Evolutionary conservation across 2,329 filamentous ascomycete species (phyloP).

Genomic region (Apiospora saccharicola): DNA sequence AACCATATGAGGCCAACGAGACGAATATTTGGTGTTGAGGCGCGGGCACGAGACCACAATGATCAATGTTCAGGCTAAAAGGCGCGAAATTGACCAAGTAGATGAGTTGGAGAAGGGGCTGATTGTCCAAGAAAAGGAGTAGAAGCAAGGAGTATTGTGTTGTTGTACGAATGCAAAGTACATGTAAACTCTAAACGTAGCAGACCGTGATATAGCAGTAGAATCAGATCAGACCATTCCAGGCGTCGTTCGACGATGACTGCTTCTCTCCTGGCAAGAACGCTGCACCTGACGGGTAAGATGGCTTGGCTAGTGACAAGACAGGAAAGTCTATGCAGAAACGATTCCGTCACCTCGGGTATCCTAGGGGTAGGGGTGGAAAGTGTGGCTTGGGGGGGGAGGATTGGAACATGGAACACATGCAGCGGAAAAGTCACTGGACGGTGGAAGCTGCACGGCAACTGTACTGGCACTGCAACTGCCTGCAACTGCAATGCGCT

Average conservation of each 20-base stretch:
- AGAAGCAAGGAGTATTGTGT: background rate
- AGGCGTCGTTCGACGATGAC: conserved; percentile 19
- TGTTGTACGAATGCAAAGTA: background rate
- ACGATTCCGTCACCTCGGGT: conserved; percentile 21
- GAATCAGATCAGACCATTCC: conserved; percentile 5
- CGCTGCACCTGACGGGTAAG: conserved; percentile 19
- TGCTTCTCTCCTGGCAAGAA: conserved; percentile 21
- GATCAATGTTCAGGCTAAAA: conserved; percentile 14
- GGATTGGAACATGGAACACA: conserved; percentile 10
- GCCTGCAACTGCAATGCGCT: conserved; percentile 14
- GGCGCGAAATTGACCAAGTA: conserved; percentile 7
- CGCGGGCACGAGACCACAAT: conserved; percentile 18
- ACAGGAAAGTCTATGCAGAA: conserved; percentile 21
- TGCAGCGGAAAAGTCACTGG: conserved; percentile 16
- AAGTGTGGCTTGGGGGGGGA: conserved; percentile 6
- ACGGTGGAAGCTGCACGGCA: conserved; percentile 11
- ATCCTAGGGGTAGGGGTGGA: conserved; percentile 2
- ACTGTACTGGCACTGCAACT: background rate
- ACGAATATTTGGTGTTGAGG: background rate
- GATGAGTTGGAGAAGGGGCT: conserved; percentile 5
- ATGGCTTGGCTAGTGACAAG: conserved; percentile 13
- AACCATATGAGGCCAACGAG: conserved; percentile 21
- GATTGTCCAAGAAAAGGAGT: background rate
- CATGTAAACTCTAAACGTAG: conserved; percentile 12
- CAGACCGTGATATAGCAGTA: background rate